A percentile compares a stretch with the other conserved stretches of the same genome.
phyloP scores from a whole-genome alignment of 495 filamentous ascomycete genomes.

The Articulospora tetracladia region DNA sequence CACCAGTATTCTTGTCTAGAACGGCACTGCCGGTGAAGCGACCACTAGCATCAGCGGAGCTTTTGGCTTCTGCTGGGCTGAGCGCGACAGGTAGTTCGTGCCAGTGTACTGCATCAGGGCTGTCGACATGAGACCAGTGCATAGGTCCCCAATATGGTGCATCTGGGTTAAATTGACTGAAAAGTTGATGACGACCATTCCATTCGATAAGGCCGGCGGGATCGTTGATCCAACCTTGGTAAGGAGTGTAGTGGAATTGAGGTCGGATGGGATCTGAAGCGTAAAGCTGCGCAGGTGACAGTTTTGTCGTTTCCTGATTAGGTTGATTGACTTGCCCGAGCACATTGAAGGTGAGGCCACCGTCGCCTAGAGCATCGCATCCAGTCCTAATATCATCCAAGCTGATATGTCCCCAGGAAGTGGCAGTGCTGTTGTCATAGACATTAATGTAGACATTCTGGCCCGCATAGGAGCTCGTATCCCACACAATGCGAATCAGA shows the following conservation, averaged over 20 bases:
- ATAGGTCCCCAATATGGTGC: constrained; percentile 42
- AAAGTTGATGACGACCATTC: constrained; percentile 36
- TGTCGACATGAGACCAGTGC: constrained; percentile 41
- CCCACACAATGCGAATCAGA: constrained; percentile 17
- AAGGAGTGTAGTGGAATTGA: constrained; percentile 22
- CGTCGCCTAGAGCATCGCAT: constrained; percentile 16
- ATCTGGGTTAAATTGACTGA: constrained; percentile 45
- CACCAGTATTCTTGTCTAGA: constrained; percentile 8
- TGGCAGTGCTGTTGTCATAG: constrained; percentile 15
- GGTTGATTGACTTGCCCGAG: constrained; percentile 22
- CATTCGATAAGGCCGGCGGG: constrained; percentile 18
- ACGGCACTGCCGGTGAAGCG: constrained; percentile 20
- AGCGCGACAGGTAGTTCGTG: constrained; percentile 34
- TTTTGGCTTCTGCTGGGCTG: constrained; percentile 11
- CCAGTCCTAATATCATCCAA: constrained; percentile 19
- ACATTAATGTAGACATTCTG: constrained; percentile 16
- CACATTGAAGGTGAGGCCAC: constrained; percentile 14
- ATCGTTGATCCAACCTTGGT: constrained; percentile 24
- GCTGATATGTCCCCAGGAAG: constrained; percentile 19
- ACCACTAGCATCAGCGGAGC: constrained; percentile 26
- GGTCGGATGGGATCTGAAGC: constrained; percentile 16
- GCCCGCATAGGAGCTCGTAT: constrained; percentile 16
- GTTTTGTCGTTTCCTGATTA: not conserved
- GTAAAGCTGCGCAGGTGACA: constrained; percentile 1
- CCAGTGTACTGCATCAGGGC: constrained; percentile 41